These are phyloP conservation scores for Cladorrhinum sp. DNA, from an alignment of 2,329 filamentous ascomycete genomes.

Conservation along the genomic window DNA sequence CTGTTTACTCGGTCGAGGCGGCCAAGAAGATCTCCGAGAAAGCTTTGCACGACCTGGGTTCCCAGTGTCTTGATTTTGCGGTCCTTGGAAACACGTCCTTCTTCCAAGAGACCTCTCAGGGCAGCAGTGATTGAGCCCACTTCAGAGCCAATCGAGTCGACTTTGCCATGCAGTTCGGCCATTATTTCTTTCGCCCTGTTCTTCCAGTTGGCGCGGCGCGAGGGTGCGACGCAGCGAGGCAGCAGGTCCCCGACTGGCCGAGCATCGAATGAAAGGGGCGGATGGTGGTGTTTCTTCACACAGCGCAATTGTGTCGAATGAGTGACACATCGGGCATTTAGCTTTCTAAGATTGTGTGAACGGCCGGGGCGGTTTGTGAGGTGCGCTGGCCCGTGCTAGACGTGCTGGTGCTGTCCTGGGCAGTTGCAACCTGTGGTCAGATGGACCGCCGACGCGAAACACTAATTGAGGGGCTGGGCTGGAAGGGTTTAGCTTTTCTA, in stretches of 20 bases:
- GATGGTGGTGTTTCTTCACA: not conserved
- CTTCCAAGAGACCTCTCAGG: slow-evolving; percentile 22
- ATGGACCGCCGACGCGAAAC: not conserved
- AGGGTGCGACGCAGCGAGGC: not conserved
- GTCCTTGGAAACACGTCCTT: slow-evolving; percentile 14
- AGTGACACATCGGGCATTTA: not conserved
- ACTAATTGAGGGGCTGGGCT: slow-evolving; percentile 8
- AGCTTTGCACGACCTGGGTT: slow-evolving; percentile 24
- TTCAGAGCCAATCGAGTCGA: slow-evolving; percentile 24
- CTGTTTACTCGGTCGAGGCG: slow-evolving; percentile 22
- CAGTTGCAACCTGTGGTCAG: not conserved
- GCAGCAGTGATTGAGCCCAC: slow-evolving; percentile 22
- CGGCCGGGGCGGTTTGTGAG: not conserved
- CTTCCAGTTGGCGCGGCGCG: slow-evolving; percentile 4
- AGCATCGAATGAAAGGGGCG: not conserved
- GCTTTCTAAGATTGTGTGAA: not conserved
- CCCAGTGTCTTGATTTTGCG: slow-evolving; percentile 26
- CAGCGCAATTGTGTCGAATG: not conserved
- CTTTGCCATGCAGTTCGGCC: slow-evolving; percentile 24
- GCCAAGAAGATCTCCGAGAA: slow-evolving; percentile 22
- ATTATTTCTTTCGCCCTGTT: slow-evolving; percentile 24
- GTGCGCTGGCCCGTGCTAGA: slow-evolving; percentile 7
- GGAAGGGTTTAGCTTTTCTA: not conserved
- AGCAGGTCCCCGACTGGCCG: not conserved
- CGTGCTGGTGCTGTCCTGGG: not conserved